Base-by-base conservation (phyloP, 805 yeast species). In the Blastobotrys terrestris region DNA sequence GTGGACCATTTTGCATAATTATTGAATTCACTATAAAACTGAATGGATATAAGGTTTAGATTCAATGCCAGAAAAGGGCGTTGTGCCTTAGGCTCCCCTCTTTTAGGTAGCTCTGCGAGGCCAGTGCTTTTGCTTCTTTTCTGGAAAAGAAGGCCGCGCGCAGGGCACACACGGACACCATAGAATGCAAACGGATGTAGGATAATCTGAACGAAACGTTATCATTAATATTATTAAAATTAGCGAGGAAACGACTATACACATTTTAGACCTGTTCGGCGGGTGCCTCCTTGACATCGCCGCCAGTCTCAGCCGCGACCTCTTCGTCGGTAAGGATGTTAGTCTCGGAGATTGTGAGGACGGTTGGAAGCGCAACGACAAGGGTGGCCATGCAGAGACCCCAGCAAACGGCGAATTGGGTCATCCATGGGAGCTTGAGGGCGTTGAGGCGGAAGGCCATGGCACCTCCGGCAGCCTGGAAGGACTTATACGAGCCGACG, bases 391-490 rank as follows among this genome's bases (percentile, higher is more conserved):
- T 70, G 39, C 72, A 67, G 56, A 81, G 67, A 6, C 70, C 84
- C 83, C 84, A 79, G 22, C 77, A 72, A 20, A 77, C 66, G 11
- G 68, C 78, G 62, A 78, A 78, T 67, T 78, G 63, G 21, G 63
- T 62, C 63, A 72, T 68, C 63, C 73, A 78, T 35, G 64, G 52
- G 14, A 51, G 53, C 14, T 60, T 64, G 35, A 67, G 56, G 20
- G 79, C 76, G 62, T 79, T 83, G 56, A 79, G 65, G 58, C 81
- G 69, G 84, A 84, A 81, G 7, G 76, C 76, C 56, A 81, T 72
- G 21, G 83, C 85, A n/a, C 83, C 80, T 62, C 82, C 84, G 6
- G 82, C 83, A 35, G 80, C 73, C 67, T 81, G 85, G 53, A 79
- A 64, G 52, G 81, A 77, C 68, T 81, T 81, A 70, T 79, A 81